These are phyloP conservation scores for Sinapis alba DNA, from an alignment of 441 rosid genomes.

Conservation along the genomic window DNA sequence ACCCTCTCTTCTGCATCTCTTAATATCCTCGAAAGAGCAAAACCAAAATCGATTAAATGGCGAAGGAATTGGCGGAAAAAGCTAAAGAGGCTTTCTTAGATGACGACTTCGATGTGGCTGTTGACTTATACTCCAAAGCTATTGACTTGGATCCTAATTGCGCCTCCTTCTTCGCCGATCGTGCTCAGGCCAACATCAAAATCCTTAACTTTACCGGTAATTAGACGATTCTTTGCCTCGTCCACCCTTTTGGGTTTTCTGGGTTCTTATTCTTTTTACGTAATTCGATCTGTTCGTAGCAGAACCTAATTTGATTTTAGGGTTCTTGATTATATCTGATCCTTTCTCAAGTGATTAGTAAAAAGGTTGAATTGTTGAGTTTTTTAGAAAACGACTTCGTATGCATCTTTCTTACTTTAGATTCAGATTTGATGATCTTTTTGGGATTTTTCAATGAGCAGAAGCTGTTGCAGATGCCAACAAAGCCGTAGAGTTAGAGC, in stretches of 20 bases:
- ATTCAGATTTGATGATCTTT: constrained; percentile 9
- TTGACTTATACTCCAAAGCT: constrained; percentile 53
- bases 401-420: no score
- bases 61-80: constrained; percentile 42
- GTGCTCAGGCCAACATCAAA: constrained; percentile 51
- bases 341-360: not conserved
- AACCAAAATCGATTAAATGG: constrained; percentile 37
- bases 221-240: not conserved
- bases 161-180: constrained; percentile 39
- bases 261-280: not conserved
- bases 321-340: no score
- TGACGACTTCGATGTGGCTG: constrained; percentile 47
- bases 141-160: constrained; percentile 46
- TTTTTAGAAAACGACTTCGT: no score
- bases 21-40: not conserved
- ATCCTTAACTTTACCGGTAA: constrained; percentile 50
- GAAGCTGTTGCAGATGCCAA: constrained; percentile 60
- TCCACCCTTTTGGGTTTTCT: no score
- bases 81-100: constrained; percentile 54
- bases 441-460: constrained; percentile 31
- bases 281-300: constrained; percentile 3
- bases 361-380: not conserved
- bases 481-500: constrained; percentile 57
- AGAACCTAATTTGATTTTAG: not conserved
- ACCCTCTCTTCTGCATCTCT: not conserved